A percentile compares a stretch with the other conserved stretches of the same genome.
phyloP scores from a whole-genome alignment of 768 basidiomycete genomes.

The Coprinopsis cinerea region DNA sequence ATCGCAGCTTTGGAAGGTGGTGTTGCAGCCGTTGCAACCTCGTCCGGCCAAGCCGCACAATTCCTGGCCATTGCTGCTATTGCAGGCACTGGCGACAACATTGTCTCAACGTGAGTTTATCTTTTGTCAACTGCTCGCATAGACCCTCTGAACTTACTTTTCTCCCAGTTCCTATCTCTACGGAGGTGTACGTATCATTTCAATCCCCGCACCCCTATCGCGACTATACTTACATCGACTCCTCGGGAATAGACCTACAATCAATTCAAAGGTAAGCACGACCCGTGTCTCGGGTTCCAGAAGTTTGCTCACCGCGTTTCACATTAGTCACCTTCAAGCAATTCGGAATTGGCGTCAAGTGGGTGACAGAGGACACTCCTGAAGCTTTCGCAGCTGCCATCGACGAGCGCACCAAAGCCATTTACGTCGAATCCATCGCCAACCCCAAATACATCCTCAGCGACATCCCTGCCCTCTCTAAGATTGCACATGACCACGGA shows the following conservation, averaged over 20 bases:
- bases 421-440: constrained; percentile 74
- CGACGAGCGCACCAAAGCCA: constrained; percentile 71
- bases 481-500: constrained; percentile 66
- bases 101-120: constrained; percentile 57
- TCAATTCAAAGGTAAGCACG: constrained; percentile 52
- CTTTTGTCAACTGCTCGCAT: not conserved
- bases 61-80: constrained; percentile 63
- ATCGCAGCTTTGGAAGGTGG: constrained; percentile 81
- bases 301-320: not conserved
- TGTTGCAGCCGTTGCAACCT: constrained; percentile 63
- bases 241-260: constrained; percentile 53
- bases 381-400: constrained; percentile 60
- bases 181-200: constrained; percentile 49
- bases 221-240: not conserved
- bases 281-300: constrained; percentile 9
- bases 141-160: not conserved
- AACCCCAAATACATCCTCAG: constrained; percentile 69
- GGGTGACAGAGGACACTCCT: constrained; percentile 50
- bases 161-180: constrained; percentile 52
- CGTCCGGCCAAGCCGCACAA: constrained; percentile 75
- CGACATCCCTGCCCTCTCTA: constrained; percentile 64
- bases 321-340: constrained; percentile 57
- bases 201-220: not conserved
- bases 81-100: constrained; percentile 67
- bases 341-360: constrained; percentile 60